Base-by-base conservation (phyloP, 73 alveolate genomes). In the Paramecium octaurelia region DNA sequence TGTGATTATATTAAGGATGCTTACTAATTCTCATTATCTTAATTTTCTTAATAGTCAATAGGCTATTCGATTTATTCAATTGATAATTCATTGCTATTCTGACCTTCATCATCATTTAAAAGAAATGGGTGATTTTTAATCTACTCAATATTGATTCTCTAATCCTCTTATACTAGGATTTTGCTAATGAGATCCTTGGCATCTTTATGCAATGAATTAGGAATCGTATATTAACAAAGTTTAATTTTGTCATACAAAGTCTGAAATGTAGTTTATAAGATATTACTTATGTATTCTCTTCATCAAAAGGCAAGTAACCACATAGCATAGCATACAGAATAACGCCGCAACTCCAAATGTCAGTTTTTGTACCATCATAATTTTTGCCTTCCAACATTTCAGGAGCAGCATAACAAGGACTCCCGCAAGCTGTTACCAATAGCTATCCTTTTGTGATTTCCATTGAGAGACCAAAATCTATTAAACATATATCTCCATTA, bases 281-380 rank as follows among this genome's bases (percentile, higher is more conserved):
- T 48, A 48, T 31, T 64, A 64, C 95, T 58, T 92, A 93, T 54
- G 98, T 97, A 87, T 98, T 95, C 11, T 94, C 92, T 80, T 98
- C 99, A 92, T 98, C 98, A 89, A 98, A 98, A 18, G 99, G 99
- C 27, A 98, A 97, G 86, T 93, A 94, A 24, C 99, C 99, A 57
- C 98, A 95, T 18, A 97, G 84, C 99, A 98, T 96, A 43, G 99
- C 99, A 93, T 92, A 98, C 24, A 98, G 93, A 24, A 98, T 97
- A 2, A 97, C 96, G 0, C 99, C 99, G 71, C 97, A 88, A 85
- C 98, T 92, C 99, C 99, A 98, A 40, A 97, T 94, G 87, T 98
- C 99, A 9, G 95, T 96, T 40, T 77, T 44, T 14, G 83, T 42
- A 5, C 98, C 98, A 60, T 92, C 93, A 92, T 97, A 97, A 40